These are phyloP conservation scores for Boletus sp. DNA, from an alignment of 768 basidiomycete species.

Conservation along the genomic window DNA sequence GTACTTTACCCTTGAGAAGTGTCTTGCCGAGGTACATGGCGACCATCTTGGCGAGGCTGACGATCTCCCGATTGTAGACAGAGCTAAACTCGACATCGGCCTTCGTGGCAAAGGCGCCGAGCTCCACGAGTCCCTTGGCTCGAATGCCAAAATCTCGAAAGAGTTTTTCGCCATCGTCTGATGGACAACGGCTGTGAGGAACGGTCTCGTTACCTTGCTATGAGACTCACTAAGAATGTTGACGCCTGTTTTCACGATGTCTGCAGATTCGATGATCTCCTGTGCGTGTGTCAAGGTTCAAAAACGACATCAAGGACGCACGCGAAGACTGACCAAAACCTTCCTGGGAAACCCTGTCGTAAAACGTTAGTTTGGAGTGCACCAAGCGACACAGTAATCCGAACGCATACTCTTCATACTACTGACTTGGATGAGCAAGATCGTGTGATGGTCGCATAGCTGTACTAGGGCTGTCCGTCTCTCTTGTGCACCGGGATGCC, in stretches of 20 bases:
- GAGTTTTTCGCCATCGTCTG: constrained; percentile 50
- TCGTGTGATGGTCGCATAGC: constrained; percentile 39
- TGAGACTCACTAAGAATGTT: constrained; percentile 44
- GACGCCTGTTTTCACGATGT: constrained; percentile 43
- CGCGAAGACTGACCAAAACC: constrained; percentile 31
- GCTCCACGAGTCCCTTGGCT: constrained; percentile 43
- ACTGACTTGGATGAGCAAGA: constrained; percentile 48
- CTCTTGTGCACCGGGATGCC: constrained; percentile 30
- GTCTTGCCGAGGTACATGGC: constrained; percentile 37
- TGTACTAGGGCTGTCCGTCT: constrained; percentile 45
- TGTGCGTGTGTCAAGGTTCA: constrained; percentile 15
- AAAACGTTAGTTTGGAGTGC: neutral
- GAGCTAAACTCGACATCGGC: constrained; percentile 37
- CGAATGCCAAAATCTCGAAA: constrained; percentile 44
- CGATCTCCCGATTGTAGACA: constrained; percentile 37
- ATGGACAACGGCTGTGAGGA: neutral
- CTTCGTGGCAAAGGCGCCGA: constrained; percentile 39
- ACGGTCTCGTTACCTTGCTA: neutral
- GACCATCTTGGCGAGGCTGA: constrained; percentile 43
- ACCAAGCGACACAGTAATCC: neutral
- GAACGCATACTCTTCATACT: constrained; percentile 41
- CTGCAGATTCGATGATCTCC: constrained; percentile 44
- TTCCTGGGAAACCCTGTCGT: constrained; percentile 42
- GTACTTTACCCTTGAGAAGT: constrained; percentile 44
- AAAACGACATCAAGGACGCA: neutral